Evolutionary conservation across 805 yeast genomes (phyloP), one percentile per base, ranked within the genome.

Genomic region (Tetrapisispora pingtungensis): DNA sequence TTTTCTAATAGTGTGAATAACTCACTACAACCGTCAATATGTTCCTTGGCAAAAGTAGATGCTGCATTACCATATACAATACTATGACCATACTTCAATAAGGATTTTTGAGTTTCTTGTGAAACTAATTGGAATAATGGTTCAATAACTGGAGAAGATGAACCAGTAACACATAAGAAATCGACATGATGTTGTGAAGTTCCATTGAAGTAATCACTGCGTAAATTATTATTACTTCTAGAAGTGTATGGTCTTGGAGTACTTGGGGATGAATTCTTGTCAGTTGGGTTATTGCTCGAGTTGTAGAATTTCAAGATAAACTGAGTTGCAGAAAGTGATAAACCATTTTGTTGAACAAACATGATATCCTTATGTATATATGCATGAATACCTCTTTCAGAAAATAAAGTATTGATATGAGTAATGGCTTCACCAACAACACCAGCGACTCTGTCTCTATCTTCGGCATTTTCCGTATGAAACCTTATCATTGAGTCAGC

Each of bases 361-460:
- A 88, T 80, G 36, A 79, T 75, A 49, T 78, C 76, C 48, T 78
- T 74, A 45, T 83, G 78, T 36, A 84, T 68, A 28, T 82, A 78
- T 2, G 96, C 96, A 63, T 87, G 95, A 15, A 89, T 72, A 33
- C 77, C 77, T 41, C 71, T 73, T 15, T 73, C 75, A 14, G 74
- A 72, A 58, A 77, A 84, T 28, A 81, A 67, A 39, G 82, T 93
- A 62, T 90, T 88, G 45, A 89, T 78, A 61, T 87, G 88, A 20
- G 89, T 80, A 39, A 89, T 80, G 45, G 83, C 74, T 54, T 88
- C 96, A 40, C 97, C 96, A 65, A 86, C 75, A 17, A 81, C 73
- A 39, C 80, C 72, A 27, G 73, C 63, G 42, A 79, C 78, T 54
- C 95, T 75, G 41, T 81, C 86, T 26, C 70, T 67, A 36, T 75